Base-by-base conservation (phyloP, 2,329 filamentous ascomycete species). In the Metarhizium humberi region DNA sequence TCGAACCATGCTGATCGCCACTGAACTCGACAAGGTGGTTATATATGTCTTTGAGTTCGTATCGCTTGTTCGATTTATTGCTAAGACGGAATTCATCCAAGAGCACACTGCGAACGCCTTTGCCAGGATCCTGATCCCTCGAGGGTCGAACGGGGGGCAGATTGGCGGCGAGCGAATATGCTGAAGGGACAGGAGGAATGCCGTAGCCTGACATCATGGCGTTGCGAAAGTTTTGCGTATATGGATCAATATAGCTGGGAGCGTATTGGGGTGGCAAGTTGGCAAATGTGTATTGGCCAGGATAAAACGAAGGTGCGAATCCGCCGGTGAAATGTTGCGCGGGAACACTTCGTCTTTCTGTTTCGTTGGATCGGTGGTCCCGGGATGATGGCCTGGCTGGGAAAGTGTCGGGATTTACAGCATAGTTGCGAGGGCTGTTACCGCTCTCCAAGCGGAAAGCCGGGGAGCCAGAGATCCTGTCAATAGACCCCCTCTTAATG, bases 1-100 rank as follows among this genome's bases (percentile, higher is more conserved):
- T 84, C 1, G 94, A 99, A 1, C 92, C 94, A 63, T 95, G 87
- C 68, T 97, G 94, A 66, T 99, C 94, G 16, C 94, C 92, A 63
- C 90, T 92, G 69, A 97, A 97, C 67, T 96, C 92, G 0, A 95
- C 91, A 42, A 97, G 82, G 65, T 95, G 84, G 54, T 82, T 81
- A 67, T 89, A 92, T 47, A 97, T 92, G 60, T 96, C 89, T 78
- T 89, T 92, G 10, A 99, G 77, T 63, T 96, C 91, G 64, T 85
- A 95, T 18, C 84, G 82, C 68, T 76, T 79, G 68, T 79, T 90
- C 0, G 81, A 82, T 69, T 91, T 95, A 61, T 78, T 80, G 64
- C 85, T 88, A 11, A 79, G 78, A 46, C 88, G 84, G 71, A 95
- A 96, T 34, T 95, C 89, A 58, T 92, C 86, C 2, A 96, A 76